Evolutionary conservation across 768 basidiomycete genomes (phyloP).

Genomic region (Xerocomellus amylosporus): DNA sequence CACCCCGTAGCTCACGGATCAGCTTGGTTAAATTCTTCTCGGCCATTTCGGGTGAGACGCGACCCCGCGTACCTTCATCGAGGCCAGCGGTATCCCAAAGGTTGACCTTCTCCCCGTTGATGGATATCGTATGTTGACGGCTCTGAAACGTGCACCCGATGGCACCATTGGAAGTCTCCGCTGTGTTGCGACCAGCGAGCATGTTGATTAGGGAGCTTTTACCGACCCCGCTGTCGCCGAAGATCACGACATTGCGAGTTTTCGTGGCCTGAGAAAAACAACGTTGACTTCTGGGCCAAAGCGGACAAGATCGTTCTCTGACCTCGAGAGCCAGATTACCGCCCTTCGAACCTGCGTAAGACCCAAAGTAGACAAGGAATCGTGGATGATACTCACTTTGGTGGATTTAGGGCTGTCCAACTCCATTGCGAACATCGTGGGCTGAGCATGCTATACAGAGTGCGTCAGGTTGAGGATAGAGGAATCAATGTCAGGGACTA

Average conservation of each 20-base stretch:
- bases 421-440: constrained; percentile 13
- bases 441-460: constrained; percentile 2
- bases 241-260: constrained; percentile 38
- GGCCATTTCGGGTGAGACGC: constrained; percentile 25
- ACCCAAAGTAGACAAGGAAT: neutral
- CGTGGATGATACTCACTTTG: constrained; percentile 7
- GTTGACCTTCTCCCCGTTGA: constrained; percentile 16
- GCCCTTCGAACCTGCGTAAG: neutral
- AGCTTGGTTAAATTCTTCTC: constrained; percentile 28
- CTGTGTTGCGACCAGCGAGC: constrained; percentile 31
- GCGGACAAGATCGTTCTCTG: neutral
- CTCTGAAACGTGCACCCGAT: constrained; percentile 38
- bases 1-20: constrained; percentile 28
- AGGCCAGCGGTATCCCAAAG: constrained; percentile 37
- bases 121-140: constrained; percentile 18
- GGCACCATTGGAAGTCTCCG: constrained; percentile 30
- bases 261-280: constrained; percentile 1
- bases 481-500: neutral
- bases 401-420: neutral
- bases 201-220: constrained; percentile 47
- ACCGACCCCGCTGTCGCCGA: constrained; percentile 42
- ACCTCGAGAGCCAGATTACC: constrained; percentile 6
- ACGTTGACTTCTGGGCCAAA: neutral
- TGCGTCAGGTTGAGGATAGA: neutral
- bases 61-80: constrained; percentile 27